These are phyloP conservation scores for Sarocladium strictum DNA, from an alignment of 2,329 filamentous ascomycete species.

Conservation along the genomic window DNA sequence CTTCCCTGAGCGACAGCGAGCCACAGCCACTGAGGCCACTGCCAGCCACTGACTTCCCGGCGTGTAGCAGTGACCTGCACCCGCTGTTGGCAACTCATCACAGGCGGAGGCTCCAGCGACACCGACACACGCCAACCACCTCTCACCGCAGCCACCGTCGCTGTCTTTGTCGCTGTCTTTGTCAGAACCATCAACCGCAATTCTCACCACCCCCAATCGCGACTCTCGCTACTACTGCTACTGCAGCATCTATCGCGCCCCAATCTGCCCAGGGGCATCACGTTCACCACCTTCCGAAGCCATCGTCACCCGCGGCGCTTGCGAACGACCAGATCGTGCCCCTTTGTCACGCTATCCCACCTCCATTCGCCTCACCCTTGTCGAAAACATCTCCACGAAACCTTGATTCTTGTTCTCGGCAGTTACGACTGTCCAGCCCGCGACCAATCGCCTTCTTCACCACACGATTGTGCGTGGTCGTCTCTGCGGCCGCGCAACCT, in stretches of 20 bases:
- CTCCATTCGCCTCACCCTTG: background rate
- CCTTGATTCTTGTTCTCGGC: background rate
- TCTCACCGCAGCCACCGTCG: background rate
- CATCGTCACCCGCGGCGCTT: background rate
- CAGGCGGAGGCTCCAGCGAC: slow-evolving; percentile 4
- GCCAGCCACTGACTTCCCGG: background rate
- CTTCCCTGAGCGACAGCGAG: slow-evolving; percentile 1
- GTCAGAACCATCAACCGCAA: background rate
- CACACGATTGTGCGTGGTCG: slow-evolving; percentile 10
- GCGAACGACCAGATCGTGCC: background rate
- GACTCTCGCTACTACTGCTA: background rate
- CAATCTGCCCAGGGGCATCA: background rate
- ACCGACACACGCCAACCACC: background rate
- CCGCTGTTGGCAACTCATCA: background rate
- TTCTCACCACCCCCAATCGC: background rate
- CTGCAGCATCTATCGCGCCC: background rate
- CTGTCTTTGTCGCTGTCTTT: background rate
- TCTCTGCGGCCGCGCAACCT: slow-evolving; percentile 11
- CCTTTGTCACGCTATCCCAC: background rate
- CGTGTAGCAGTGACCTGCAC: background rate
- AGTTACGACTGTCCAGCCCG: background rate
- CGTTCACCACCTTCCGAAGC: background rate
- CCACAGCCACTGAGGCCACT: background rate
- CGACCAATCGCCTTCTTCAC: background rate
- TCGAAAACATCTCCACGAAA: background rate